These are phyloP conservation scores for Geotrichum fermentans DNA, from an alignment of 1,139 yeast genomes.

Conservation along the genomic window DNA sequence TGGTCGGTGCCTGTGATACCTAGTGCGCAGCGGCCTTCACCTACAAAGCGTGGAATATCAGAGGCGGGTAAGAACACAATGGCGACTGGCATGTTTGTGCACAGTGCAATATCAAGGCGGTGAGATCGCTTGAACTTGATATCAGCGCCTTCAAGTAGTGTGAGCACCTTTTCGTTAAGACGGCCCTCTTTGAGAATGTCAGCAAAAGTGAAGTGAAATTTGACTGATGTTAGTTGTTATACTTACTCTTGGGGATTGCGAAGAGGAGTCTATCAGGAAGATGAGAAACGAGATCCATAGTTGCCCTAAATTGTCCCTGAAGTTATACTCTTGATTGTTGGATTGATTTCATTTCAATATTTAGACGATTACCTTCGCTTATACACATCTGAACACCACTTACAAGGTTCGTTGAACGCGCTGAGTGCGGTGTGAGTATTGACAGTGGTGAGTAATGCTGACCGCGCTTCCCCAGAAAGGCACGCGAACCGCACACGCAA, in stretches of 20 bases:
- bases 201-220: not conserved
- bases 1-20: conserved; percentile 98
- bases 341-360: too few relatives aligned
- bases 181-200: conserved; percentile 65
- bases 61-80: conserved; percentile 94
- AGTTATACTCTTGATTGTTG: too few relatives aligned
- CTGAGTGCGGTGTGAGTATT: too few relatives aligned
- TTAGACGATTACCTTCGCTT: too few relatives aligned
- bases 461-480: too few relatives aligned
- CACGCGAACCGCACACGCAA: too few relatives aligned
- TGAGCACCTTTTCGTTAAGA: conserved; percentile 80
- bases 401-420: too few relatives aligned
- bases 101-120: conserved; percentile 88
- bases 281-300: conserved; percentile 95
- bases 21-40: conserved; percentile 93
- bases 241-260: conserved; percentile 92
- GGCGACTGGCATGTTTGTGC: conserved; percentile 87
- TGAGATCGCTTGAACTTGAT: conserved; percentile 85
- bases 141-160: conserved; percentile 80
- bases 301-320: too few relatives aligned
- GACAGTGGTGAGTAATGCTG: too few relatives aligned
- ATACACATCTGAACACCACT: too few relatives aligned
- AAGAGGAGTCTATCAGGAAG: conserved; percentile 83
- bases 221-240: too few relatives aligned
- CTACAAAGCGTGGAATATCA: conserved; percentile 93